Conservation (phyloP, 2,329 filamentous ascomycete species). For the Monilinia polystroma region DNA sequence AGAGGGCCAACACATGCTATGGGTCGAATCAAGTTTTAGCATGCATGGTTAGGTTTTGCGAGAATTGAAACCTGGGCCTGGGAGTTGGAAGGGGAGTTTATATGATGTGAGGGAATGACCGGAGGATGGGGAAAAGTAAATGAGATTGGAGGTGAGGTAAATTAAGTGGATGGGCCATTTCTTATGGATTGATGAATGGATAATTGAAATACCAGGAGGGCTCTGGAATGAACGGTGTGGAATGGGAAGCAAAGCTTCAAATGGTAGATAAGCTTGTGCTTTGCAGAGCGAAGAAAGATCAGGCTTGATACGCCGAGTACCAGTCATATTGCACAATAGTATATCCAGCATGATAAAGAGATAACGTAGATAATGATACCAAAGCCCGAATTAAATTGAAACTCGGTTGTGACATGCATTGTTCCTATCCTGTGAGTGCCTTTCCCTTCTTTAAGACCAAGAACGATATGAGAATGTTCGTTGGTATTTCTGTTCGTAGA, state of each 20-base stretch:
- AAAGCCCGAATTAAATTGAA: not conserved
- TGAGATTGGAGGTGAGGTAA: not conserved
- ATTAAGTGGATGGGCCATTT: not conserved
- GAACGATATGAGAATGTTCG: no score
- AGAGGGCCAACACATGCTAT: not conserved
- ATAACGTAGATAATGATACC: constrained; percentile 5
- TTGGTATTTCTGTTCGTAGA: no score
- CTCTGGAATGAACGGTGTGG: not conserved
- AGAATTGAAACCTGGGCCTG: not conserved
- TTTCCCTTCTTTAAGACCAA: not conserved
- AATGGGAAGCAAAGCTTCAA: not conserved
- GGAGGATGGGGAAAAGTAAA: not conserved
- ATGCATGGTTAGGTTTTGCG: not conserved
- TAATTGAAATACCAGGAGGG: not conserved
- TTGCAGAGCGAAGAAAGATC: not conserved
- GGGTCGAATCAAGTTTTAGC: constrained; percentile 4
- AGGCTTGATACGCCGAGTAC: not conserved
- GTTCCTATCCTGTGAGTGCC: not conserved
- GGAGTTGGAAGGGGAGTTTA: not conserved
- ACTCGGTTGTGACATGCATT: not conserved
- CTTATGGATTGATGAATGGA: constrained; percentile 1
- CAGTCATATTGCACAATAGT: not conserved
- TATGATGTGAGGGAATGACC: not conserved
- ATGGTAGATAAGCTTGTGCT: not conserved
- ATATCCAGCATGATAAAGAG: not conserved